Conservation (phyloP, 2,329 filamentous ascomycete species). For the Tricladium varicosporioides region DNA sequence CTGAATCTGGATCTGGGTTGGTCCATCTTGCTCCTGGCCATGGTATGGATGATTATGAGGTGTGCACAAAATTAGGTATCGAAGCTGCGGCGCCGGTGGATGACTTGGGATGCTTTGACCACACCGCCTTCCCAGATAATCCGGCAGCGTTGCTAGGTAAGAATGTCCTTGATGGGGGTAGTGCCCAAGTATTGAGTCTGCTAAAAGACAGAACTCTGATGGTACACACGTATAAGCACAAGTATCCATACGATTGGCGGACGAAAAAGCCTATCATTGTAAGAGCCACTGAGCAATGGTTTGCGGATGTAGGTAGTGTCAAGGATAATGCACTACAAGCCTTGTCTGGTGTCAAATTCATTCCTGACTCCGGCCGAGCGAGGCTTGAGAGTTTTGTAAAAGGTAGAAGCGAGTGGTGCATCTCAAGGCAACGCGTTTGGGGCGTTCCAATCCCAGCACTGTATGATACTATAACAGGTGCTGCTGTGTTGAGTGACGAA, state of each 20-base stretch:
- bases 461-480: constrained; percentile 64
- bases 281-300: constrained; percentile 95
- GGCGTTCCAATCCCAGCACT: constrained; percentile 93
- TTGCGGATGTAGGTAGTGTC: constrained; percentile 84
- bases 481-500: constrained; percentile 75
- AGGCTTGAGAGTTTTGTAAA: constrained; percentile 83
- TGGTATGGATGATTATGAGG: constrained; percentile 93
- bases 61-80: constrained; percentile 69
- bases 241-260: constrained; percentile 97
- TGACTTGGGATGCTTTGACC: constrained; percentile 76
- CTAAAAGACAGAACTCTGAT: constrained; percentile 65
- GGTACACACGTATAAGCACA: constrained; percentile 74
- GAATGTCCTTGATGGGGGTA: constrained; percentile 69
- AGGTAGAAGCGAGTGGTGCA: constrained; percentile 93
- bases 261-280: constrained; percentile 91
- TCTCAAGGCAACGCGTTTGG: constrained; percentile 93
- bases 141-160: constrained; percentile 68
- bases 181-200: constrained; percentile 66
- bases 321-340: constrained; percentile 70
- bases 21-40: constrained; percentile 94
- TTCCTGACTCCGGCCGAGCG: constrained; percentile 70
- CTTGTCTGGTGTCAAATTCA: constrained; percentile 70
- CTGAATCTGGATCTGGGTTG: constrained; percentile 88
- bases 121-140: constrained; percentile 70
- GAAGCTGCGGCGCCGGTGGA: constrained; percentile 79